A percentile compares a stretch with the other conserved stretches of the same genome.
Conservation (phyloP, 1,284 basidiomycete genomes). For the Cerioporus squamosus region DNA sequence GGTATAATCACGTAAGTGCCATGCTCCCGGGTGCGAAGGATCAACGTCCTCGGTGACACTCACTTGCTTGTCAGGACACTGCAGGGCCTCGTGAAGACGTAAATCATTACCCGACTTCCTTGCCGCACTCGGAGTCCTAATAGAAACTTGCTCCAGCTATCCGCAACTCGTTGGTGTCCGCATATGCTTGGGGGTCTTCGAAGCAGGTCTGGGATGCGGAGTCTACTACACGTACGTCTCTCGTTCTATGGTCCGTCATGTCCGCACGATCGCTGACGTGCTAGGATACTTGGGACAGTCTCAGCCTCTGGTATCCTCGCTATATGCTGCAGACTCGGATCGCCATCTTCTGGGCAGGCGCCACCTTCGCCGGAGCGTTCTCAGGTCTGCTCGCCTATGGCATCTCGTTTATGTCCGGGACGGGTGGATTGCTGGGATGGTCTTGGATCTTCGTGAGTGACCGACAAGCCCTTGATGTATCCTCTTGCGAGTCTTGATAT, state of each 20-base stretch:
- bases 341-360: conserved; percentile 39
- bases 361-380: conserved; percentile 37
- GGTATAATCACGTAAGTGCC: conserved; percentile 17
- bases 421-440: conserved; percentile 43
- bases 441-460: conserved; percentile 48
- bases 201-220: conserved; percentile 72
- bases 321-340: conserved; percentile 35
- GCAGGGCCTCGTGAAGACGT: conserved; percentile 70
- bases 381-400: conserved; percentile 43
- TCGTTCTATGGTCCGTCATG: neutral
- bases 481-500: neutral
- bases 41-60: neutral
- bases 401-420: conserved; percentile 45
- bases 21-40: neutral
- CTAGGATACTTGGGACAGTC: neutral
- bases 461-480: neutral
- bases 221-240: conserved; percentile 61
- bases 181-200: conserved; percentile 63
- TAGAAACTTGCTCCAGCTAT: conserved; percentile 42
- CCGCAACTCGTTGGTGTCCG: conserved; percentile 61
- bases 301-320: conserved; percentile 37
- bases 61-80: conserved; percentile 44
- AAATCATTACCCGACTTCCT: conserved; percentile 3
- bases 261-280: neutral
- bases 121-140: neutral